A percentile compares a stretch with the other conserved stretches of the same genome.
Evolutionary conservation across 371 early-diverging fungal genomes (phyloP).

Genomic region (Saksenaea oblongispora): DNA sequence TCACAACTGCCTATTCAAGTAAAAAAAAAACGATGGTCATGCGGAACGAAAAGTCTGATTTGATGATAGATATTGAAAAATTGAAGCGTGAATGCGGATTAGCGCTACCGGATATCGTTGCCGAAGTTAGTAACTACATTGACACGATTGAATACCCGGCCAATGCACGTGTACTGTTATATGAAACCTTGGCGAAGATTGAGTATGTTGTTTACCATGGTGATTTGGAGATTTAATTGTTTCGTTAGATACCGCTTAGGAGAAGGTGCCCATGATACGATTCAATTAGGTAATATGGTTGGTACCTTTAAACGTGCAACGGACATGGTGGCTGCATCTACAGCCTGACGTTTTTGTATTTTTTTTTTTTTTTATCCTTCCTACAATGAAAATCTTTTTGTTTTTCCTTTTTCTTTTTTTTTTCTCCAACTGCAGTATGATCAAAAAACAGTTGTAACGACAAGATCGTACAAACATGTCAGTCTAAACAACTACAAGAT

Average conservation of each 20-base stretch:
- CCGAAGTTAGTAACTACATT: constrained; percentile 69
- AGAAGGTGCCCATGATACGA: constrained; percentile 78
- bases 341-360: background rate
- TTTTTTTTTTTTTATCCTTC: too few relatives aligned
- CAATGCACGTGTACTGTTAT: constrained; percentile 61
- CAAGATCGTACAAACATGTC: background rate
- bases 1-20: constrained; percentile 76
- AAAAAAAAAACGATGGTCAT: constrained; percentile 6
- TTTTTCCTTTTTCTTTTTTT: too few relatives aligned
- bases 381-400: too few relatives aligned
- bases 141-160: constrained; percentile 69
- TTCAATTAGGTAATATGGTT: constrained; percentile 81
- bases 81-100: constrained; percentile 82
- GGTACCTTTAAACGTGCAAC: constrained; percentile 78
- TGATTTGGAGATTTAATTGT: background rate
- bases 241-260: constrained; percentile 68
- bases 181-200: constrained; percentile 84
- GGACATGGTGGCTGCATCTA: constrained; percentile 53
- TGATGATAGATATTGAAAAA: constrained; percentile 61
- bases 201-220: constrained; percentile 60
- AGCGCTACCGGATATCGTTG: constrained; percentile 88
- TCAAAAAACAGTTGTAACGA: background rate
- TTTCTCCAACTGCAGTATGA: background rate
- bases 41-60: background rate
- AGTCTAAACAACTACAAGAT: too few relatives aligned